Evolutionary conservation across 23 red algal genomes (phyloP).

Genomic region (Gracilaria vermiculophylla): DNA sequence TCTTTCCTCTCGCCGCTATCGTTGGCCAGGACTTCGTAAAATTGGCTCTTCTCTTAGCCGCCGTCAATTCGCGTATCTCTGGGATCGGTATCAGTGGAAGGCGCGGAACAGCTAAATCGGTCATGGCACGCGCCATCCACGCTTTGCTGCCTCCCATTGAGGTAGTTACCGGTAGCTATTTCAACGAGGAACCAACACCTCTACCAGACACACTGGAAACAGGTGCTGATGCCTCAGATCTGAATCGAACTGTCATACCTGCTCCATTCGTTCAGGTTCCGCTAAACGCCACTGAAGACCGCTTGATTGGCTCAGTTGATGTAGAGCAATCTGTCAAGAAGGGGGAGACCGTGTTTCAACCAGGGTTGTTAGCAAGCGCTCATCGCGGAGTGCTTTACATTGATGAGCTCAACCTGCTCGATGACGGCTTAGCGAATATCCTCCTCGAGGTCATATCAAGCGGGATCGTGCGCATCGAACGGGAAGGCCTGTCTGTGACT

Average conservation of each 20-base stretch:
- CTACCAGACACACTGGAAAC: neutral
- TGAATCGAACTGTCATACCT: conserved; percentile 57
- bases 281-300: conserved; percentile 96
- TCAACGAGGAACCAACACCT: conserved; percentile 67
- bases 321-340: conserved; percentile 77
- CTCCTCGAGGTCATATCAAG: conserved; percentile 85
- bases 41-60: conserved; percentile 84
- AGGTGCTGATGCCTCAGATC: conserved; percentile 19
- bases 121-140: conserved; percentile 96
- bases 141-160: conserved; percentile 95
- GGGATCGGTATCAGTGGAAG: conserved; percentile 87
- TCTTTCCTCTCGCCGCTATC: conserved; percentile 85
- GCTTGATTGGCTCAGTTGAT: conserved; percentile 92
- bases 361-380: conserved; percentile 92
- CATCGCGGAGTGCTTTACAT: conserved; percentile 97
- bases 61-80: conserved; percentile 80
- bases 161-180: conserved; percentile 80
- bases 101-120: conserved; percentile 91
- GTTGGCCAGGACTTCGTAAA: conserved; percentile 91
- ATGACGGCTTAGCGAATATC: conserved; percentile 89
- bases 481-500: conserved; percentile 81
- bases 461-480: conserved; percentile 84
- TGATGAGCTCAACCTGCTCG: conserved; percentile 98
- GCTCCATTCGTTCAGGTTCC: conserved; percentile 98
- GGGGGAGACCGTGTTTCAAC: conserved; percentile 91